Evolutionary conservation across 371 early-diverging fungal genomes (phyloP).

Genomic region (Cokeromyces recurvatus): DNA sequence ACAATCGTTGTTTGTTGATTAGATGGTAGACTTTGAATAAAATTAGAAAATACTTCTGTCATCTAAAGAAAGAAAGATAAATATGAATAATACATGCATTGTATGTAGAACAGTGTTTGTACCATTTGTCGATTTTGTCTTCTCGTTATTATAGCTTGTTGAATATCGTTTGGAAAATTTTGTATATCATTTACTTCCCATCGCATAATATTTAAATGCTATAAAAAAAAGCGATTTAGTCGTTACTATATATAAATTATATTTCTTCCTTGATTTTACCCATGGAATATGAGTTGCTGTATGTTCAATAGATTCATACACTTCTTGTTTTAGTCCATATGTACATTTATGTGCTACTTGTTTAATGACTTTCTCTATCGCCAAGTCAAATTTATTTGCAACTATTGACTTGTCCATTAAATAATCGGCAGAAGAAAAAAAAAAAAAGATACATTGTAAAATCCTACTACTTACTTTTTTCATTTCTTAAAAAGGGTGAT

Average conservation of each 20-base stretch:
- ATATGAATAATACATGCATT: too few relatives aligned
- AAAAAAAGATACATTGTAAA: too few relatives aligned
- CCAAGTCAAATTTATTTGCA: conserved; percentile 17
- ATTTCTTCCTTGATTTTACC: too few relatives aligned
- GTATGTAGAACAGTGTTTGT: too few relatives aligned
- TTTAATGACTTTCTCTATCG: conserved; percentile 25
- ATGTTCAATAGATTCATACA: conserved; percentile 10
- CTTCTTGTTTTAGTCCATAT: conserved; percentile 25
- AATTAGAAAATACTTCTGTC: conserved; percentile 9
- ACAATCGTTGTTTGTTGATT: conserved; percentile 1
- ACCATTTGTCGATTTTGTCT: conserved; percentile 19
- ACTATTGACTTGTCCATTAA: conserved; percentile 10
- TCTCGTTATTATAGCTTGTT: conserved; percentile 13
- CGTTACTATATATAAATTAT: too few relatives aligned
- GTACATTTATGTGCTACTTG: conserved; percentile 16
- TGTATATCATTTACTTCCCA: conserved; percentile 56
- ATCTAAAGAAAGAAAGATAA: too few relatives aligned
- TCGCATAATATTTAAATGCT: conserved; percentile 45
- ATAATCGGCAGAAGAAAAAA: too few relatives aligned
- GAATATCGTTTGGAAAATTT: conserved; percentile 30
- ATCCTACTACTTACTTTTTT: conserved; percentile 26
- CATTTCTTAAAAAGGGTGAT: conserved; percentile 35
- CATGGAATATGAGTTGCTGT: conserved; percentile 18
- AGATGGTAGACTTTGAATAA: conserved; percentile 3
- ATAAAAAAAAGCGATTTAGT: neutral